Base-by-base conservation (phyloP, 768 basidiomycete species). In the Galerina sulciceps region DNA sequence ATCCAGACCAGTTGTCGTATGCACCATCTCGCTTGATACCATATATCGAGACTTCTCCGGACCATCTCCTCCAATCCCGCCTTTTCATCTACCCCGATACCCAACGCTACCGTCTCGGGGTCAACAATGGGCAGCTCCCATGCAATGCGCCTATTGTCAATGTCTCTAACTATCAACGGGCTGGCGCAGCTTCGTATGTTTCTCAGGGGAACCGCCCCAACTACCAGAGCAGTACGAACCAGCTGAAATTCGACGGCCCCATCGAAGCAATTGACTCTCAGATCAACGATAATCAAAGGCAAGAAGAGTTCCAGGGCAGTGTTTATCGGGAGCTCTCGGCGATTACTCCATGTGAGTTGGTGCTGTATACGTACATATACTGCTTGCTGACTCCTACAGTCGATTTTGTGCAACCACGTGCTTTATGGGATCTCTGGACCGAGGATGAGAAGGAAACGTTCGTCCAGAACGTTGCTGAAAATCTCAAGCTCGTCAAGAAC, bases 81-180 rank as follows among this genome's bases (percentile, higher is more conserved):
- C 84, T 97, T 43, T 98, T 97, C 87, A 92, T 93, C 3, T 99
- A 99, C 81, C 89, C 90, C 4, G 91, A 93, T 70, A 92, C 91
- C 38, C 91, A 93, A 70, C 89, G 91, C 56, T 87, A 93, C 76
- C 89, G 91, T 69, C 87, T 93, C 34, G 91, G 91, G 34, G 65
- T 70, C 49, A 93, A 93, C 79, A 91, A 93, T 77, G 82, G 88
- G 67, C 90, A 96, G 68, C 78, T 98, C 10, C 94, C 94, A 1
- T 89, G 94, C 71, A 97, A 98, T 72, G 81, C 85, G 4, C 89
- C 93, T 1, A 69, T 90, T 47, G 78, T 75, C 53, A 89, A 88
- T 4, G 78, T 92, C 53, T 82, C 85, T 60, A 95, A 96, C 85
- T 96, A 95, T 90, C 93, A 96, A 76, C 90, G 95, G 40, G 94